These are phyloP conservation scores for Hexamita inflata DNA, from an alignment of 208 protist species.

Conservation along the genomic window DNA sequence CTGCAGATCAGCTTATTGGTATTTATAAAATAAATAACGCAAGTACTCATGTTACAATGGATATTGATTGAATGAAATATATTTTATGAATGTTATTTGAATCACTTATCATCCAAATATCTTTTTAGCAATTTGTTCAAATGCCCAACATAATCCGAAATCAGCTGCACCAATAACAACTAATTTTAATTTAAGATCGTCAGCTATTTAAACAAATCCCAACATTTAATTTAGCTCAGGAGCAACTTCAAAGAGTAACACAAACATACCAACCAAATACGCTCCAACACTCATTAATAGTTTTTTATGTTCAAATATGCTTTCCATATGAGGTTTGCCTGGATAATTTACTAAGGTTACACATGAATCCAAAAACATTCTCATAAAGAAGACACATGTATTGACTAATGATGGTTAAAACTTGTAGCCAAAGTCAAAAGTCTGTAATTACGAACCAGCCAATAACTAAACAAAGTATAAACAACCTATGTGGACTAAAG, in stretches of 20 bases:
- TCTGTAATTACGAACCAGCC: neutral
- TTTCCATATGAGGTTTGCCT: conserved; percentile 6
- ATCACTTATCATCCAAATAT: neutral
- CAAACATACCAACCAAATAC: neutral
- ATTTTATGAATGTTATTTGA: no score
- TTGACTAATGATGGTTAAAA: conserved; percentile 7
- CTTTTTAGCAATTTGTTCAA: neutral
- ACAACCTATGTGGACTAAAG: neutral
- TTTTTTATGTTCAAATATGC: neutral
- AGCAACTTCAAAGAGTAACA: neutral
- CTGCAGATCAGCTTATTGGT: conserved; percentile 87
- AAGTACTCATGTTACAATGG: conserved; percentile 78
- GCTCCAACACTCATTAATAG: neutral
- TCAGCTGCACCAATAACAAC: neutral
- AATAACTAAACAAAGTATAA: neutral
- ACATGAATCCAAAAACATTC: conserved; percentile 3
- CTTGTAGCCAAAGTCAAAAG: neutral
- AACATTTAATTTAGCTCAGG: conserved; percentile 3
- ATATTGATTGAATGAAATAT: no score
- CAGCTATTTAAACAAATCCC: neutral
- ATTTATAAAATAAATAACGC: conserved; percentile 97
- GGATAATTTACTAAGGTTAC: conserved; percentile 25
- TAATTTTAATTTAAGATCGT: neutral
- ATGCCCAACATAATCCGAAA: neutral
- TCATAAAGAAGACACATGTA: conserved; percentile 1